Evolutionary conservation across 345 rosid species (phyloP).

Genomic region (Linum tenue): DNA sequence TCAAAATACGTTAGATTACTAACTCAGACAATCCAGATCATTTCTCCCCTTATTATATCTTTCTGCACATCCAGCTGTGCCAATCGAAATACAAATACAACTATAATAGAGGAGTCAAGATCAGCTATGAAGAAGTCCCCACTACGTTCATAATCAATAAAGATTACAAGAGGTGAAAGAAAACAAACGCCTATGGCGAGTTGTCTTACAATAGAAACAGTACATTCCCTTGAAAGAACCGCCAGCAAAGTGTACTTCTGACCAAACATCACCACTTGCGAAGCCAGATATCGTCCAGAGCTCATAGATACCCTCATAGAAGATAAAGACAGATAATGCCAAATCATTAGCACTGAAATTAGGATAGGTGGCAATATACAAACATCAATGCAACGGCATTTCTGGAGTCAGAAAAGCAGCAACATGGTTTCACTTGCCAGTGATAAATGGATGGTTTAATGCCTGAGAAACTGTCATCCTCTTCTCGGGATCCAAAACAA

Average conservation of each 20-base stretch:
- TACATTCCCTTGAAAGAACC: slow-evolving; percentile 66
- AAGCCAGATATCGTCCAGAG: slow-evolving; percentile 33
- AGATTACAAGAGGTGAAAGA: slow-evolving; percentile 35
- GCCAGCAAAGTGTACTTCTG: slow-evolving; percentile 59
- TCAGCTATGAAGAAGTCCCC: slow-evolving; percentile 25
- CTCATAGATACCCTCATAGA: slow-evolving; percentile 55
- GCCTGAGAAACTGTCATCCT: slow-evolving; percentile 89
- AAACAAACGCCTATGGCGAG: slow-evolving; percentile 60
- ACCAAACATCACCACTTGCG: slow-evolving; percentile 46
- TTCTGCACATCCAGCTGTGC: slow-evolving; percentile 19
- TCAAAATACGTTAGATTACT: slow-evolving; percentile 12
- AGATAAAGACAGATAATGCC: slow-evolving; percentile 54
- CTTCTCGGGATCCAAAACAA: slow-evolving; percentile 96
- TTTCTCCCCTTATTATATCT: slow-evolving; percentile 10
- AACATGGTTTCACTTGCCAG: slow-evolving; percentile 96
- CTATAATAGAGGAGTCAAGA: slow-evolving; percentile 7
- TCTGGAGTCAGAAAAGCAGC: slow-evolving; percentile 72
- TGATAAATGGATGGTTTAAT: slow-evolving; percentile 92
- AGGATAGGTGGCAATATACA: slow-evolving; percentile 50
- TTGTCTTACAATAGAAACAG: slow-evolving; percentile 96
- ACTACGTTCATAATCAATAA: slow-evolving; percentile 39
- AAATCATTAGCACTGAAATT: slow-evolving; percentile 68
- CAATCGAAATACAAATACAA: slow-evolving; percentile 18
- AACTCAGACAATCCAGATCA: slow-evolving; percentile 10
- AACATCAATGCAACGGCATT: slow-evolving; percentile 62